phyloP scores from a whole-genome alignment of 768 basidiomycete species.

The Infundibulicybe gibba region DNA sequence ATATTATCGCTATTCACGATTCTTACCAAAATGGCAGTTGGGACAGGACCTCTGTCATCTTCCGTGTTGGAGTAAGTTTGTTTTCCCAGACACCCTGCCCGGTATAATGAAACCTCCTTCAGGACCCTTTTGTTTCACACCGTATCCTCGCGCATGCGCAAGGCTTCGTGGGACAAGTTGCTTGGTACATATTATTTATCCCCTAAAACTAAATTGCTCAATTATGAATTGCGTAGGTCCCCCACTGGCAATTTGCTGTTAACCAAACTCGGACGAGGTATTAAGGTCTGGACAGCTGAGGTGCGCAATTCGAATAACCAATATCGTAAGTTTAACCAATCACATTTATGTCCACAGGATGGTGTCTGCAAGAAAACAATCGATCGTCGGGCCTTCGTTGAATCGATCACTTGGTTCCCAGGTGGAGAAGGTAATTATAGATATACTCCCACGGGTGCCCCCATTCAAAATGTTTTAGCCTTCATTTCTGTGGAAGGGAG shows the following conservation, averaged over 20 bases:
- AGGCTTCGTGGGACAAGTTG: slow-evolving; percentile 76
- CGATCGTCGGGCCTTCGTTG: slow-evolving; percentile 49
- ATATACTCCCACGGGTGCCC: neutral
- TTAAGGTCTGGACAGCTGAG: slow-evolving; percentile 73
- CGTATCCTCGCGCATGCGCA: slow-evolving; percentile 63
- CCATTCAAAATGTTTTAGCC: slow-evolving; percentile 27
- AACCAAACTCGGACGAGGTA: slow-evolving; percentile 59
- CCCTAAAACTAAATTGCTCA: too few relatives aligned
- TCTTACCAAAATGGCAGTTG: slow-evolving; percentile 36
- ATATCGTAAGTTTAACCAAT: neutral
- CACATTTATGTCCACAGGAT: slow-evolving; percentile 33
- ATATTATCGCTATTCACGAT: neutral
- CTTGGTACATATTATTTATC: slow-evolving; percentile 42
- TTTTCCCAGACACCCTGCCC: neutral
- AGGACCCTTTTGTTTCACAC: slow-evolving; percentile 60
- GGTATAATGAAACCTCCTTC: slow-evolving; percentile 5
- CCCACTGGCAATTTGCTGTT: slow-evolving; percentile 59
- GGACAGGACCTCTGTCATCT: slow-evolving; percentile 69
- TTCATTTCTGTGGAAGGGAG: slow-evolving; percentile 72
- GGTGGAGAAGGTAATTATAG: slow-evolving; percentile 46
- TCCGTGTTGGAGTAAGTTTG: slow-evolving; percentile 53
- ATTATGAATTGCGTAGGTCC: slow-evolving; percentile 38
- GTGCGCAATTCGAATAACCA: slow-evolving; percentile 27
- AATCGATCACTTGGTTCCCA: slow-evolving; percentile 69
- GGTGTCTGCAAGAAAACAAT: slow-evolving; percentile 69